Conservation (phyloP, 1,284 basidiomycete species). For the Trichosporon asahii region DNA sequence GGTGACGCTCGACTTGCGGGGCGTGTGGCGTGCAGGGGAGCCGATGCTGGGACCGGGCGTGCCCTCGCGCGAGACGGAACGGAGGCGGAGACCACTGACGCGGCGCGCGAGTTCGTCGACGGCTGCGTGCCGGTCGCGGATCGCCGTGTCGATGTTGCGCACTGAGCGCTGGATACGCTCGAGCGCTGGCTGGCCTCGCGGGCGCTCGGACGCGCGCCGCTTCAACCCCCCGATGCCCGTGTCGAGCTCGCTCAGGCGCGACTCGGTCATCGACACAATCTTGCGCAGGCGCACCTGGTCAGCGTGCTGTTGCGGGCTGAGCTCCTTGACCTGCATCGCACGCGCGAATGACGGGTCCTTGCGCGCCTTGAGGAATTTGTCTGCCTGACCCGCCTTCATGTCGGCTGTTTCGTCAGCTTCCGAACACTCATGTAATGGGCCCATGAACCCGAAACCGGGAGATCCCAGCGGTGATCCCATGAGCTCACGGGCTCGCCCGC, state of each 20-base stretch:
- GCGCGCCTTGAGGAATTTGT: conserved; percentile 54
- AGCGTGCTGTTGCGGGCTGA: conserved; percentile 55
- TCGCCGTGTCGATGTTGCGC: conserved; percentile 53
- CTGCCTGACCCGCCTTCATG: conserved; percentile 53
- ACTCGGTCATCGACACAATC: conserved; percentile 48
- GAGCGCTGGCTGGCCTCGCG: conserved; percentile 35
- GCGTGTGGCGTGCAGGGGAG: conserved; percentile 1
- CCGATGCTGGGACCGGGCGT: conserved; percentile 10
- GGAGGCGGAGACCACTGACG: conserved; percentile 43
- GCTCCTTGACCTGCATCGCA: conserved; percentile 54
- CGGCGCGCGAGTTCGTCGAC: conserved; percentile 53
- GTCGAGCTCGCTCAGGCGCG: conserved; percentile 51
- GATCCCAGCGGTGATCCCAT: background rate
- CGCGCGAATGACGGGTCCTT: conserved; percentile 54
- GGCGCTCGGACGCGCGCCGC: conserved; percentile 29
- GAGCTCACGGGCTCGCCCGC: background rate
- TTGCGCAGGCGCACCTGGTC: conserved; percentile 54
- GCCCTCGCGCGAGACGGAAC: conserved; percentile 14
- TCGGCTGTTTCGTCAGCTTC: conserved; percentile 42
- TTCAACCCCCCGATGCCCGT: conserved; percentile 38
- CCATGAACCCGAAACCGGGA: background rate
- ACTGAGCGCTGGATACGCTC: conserved; percentile 55
- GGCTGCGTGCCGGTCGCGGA: conserved; percentile 48
- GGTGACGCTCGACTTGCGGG: conserved; percentile 4
- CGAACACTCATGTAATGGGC: background rate